These are phyloP conservation scores for Dalechampia spathulata DNA, from an alignment of 441 rosid genomes.

Conservation along the genomic window DNA sequence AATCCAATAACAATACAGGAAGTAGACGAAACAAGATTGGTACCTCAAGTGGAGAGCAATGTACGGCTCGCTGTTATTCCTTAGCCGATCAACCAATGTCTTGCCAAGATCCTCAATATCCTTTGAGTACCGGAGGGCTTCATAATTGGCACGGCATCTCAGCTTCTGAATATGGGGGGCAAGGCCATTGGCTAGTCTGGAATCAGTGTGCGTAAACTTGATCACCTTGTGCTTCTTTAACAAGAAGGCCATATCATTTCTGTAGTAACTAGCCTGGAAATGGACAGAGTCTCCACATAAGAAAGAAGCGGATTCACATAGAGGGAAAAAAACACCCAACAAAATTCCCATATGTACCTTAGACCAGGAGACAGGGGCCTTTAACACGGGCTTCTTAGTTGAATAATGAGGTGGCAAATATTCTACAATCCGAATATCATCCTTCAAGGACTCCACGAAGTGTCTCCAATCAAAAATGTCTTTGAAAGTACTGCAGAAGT, in stretches of 20 bases:
- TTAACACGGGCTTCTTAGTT: conserved; percentile 48
- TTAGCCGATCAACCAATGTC: conserved; percentile 57
- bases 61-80: conserved; percentile 59
- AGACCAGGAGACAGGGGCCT: conserved; percentile 98
- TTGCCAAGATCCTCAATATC: conserved; percentile 74
- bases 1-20: background rate
- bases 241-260: conserved; percentile 52
- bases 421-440: conserved; percentile 69
- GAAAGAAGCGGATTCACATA: background rate
- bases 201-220: conserved; percentile 81
- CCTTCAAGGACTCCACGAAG: conserved; percentile 62
- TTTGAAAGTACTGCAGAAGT: conserved; percentile 64
- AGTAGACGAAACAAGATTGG: background rate
- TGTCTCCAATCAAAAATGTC: conserved; percentile 95
- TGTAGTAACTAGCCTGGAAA: conserved; percentile 89
- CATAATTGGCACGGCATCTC: conserved; percentile 89
- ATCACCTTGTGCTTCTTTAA: conserved; percentile 75
- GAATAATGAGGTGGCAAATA: conserved; percentile 56
- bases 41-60: conserved; percentile 89
- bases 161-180: conserved; percentile 63
- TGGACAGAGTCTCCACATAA: background rate
- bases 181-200: conserved; percentile 79
- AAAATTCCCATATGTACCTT: conserved; percentile 37
- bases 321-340: background rate
- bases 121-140: conserved; percentile 55